phyloP scores from a whole-genome alignment of 495 filamentous ascomycete genomes.

The Platismatia glauca region DNA sequence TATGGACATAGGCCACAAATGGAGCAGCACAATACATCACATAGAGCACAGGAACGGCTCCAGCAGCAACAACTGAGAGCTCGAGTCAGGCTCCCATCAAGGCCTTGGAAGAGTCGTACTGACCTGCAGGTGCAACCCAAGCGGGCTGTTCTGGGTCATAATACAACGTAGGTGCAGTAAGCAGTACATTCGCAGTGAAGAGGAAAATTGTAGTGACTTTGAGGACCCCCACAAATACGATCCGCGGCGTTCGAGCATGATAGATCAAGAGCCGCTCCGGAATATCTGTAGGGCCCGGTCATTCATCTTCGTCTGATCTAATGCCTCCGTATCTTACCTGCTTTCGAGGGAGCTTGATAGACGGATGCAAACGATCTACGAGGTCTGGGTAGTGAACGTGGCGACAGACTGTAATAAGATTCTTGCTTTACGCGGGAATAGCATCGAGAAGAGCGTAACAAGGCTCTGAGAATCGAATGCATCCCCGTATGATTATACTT shows the following conservation, averaged over 20 bases:
- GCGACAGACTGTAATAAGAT: background rate
- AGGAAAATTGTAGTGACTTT: slow-evolving; percentile 65
- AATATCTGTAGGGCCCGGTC: slow-evolving; percentile 24
- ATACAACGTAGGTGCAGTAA: slow-evolving; percentile 53
- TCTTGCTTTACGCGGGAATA: background rate
- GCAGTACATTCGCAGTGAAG: slow-evolving; percentile 51
- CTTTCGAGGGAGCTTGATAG: slow-evolving; percentile 13
- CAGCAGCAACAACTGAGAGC: slow-evolving; percentile 45
- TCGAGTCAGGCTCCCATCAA: slow-evolving; percentile 2
- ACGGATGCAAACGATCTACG: background rate
- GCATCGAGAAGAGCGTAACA: background rate
- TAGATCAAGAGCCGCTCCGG: slow-evolving; percentile 61
- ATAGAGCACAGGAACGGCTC: slow-evolving; percentile 57
- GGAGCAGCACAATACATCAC: slow-evolving; percentile 56
- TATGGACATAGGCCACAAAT: slow-evolving; percentile 63
- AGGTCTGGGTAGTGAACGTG: background rate
- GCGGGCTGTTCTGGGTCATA: slow-evolving; percentile 37
- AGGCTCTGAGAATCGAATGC: background rate
- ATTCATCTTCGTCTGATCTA: background rate
- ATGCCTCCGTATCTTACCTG: slow-evolving; percentile 1
- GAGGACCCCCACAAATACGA: slow-evolving; percentile 55
- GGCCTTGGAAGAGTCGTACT: slow-evolving; percentile 10
- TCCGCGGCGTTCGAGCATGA: slow-evolving; percentile 58
- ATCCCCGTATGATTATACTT: background rate
- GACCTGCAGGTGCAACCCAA: slow-evolving; percentile 41